A percentile compares a stretch with the other conserved stretches of the same genome.
Evolutionary conservation across 345 rosid genomes (phyloP).

Genomic region (Balakata baccata): DNA sequence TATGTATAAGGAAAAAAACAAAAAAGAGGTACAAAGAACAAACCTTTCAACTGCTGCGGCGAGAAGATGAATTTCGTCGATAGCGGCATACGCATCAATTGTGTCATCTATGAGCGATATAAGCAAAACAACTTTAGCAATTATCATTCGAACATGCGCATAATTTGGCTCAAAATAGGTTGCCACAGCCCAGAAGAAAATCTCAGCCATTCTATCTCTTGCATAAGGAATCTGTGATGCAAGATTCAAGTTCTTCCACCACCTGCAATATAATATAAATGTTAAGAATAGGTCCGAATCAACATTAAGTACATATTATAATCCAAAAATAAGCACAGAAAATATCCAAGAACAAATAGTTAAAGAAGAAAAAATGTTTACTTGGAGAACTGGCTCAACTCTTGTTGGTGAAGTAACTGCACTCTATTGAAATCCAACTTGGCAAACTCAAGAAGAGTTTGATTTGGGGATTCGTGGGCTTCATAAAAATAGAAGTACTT

Average conservation of each 20-base stretch:
- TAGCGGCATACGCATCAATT: conserved; percentile 1
- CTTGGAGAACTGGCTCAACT: not conserved
- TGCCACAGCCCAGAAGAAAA: not conserved
- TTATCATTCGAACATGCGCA: not conserved
- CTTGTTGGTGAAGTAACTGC: conserved; percentile 3
- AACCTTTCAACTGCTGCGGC: not conserved
- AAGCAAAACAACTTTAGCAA: not conserved
- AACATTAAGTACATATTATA: too few species aligned
- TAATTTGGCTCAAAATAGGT: not conserved
- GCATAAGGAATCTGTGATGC: not conserved
- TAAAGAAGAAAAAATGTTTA: not conserved
- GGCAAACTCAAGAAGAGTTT: conserved; percentile 1
- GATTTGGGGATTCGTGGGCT: not conserved
- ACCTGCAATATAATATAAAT: not conserved
- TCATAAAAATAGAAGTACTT: not conserved
- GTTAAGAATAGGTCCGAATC: too few species aligned
- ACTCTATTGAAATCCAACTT: conserved; percentile 1
- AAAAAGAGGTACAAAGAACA: too few species aligned
- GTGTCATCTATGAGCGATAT: conserved; percentile 3
- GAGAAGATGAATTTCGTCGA: not conserved
- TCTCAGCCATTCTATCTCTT: conserved; percentile 9
- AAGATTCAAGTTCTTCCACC: not conserved
- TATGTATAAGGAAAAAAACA: not conserved
- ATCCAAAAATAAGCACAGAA: too few species aligned
- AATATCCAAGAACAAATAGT: too few species aligned